These are phyloP conservation scores for Auriscalpium microsporum DNA, from an alignment of 768 basidiomycete genomes.

Conservation along the genomic window DNA sequence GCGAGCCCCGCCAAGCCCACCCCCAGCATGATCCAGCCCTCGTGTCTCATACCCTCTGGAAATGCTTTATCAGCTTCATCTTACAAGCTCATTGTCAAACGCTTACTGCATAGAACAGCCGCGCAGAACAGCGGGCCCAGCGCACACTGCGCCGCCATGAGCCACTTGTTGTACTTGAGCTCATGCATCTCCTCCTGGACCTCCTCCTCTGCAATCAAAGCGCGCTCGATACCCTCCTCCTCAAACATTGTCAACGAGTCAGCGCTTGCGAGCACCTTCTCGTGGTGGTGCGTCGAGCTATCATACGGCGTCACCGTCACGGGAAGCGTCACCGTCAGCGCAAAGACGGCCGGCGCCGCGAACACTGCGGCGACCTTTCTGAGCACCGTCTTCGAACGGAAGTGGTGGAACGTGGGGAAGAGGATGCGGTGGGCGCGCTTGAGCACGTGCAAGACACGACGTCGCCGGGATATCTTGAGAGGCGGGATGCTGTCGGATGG, in stretches of 20 bases:
- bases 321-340: conserved; percentile 81
- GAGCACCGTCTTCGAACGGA: conserved; percentile 58
- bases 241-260: conserved; percentile 59
- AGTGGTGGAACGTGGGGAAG: conserved; percentile 79
- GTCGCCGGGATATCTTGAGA: conserved; percentile 33
- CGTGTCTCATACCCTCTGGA: conserved; percentile 37
- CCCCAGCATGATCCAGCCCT: conserved; percentile 45
- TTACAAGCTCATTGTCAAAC: not conserved
- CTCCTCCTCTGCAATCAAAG: conserved; percentile 67
- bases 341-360: conserved; percentile 80
- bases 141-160: conserved; percentile 77
- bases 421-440: conserved; percentile 48
- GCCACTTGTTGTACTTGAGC: conserved; percentile 65
- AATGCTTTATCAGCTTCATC: not conserved
- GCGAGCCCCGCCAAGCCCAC: conserved; percentile 46
- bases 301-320: conserved; percentile 68
- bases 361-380: conserved; percentile 70
- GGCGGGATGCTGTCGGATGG: conserved; percentile 43
- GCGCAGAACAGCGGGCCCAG: conserved; percentile 76
- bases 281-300: conserved; percentile 21
- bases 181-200: conserved; percentile 63
- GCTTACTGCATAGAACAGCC: conserved; percentile 69
- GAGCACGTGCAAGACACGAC: conserved; percentile 28
- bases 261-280: conserved; percentile 34
- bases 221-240: conserved; percentile 63